Percentiles rank a stretch among this genome's conserved stretches.
phyloP scores from a whole-genome alignment of 257 asterid species.

The Thymus mandschuricus region DNA sequence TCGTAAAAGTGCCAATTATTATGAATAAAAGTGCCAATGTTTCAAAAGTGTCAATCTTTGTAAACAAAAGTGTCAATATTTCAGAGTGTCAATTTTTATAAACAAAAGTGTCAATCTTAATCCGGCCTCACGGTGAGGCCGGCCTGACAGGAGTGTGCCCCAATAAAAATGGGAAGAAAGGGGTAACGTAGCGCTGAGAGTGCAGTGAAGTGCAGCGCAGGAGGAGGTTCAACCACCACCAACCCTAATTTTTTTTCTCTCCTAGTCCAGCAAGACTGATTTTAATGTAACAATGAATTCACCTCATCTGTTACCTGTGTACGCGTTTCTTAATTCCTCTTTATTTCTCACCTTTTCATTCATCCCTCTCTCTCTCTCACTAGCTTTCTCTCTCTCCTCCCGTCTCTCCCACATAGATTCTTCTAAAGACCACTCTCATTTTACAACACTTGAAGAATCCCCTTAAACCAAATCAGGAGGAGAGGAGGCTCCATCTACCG shows the following conservation, averaged over 20 bases:
- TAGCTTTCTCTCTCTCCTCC: not conserved
- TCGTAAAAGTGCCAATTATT: too few species aligned
- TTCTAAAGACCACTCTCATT: not conserved
- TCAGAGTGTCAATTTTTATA: too few species aligned
- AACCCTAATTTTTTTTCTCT: slow-evolving; percentile 31
- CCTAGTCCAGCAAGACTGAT: slow-evolving; percentile 44
- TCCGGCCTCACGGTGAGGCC: too few species aligned
- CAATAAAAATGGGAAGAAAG: too few species aligned
- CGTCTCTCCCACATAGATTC: not conserved
- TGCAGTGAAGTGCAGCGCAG: not conserved
- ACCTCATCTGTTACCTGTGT: slow-evolving; percentile 51
- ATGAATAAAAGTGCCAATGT: too few species aligned
- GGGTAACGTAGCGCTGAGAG: too few species aligned
- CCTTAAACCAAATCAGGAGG: slow-evolving; percentile 13
- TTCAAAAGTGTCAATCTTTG: too few species aligned
- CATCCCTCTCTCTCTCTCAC: slow-evolving; percentile 13
- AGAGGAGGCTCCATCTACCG: not conserved
- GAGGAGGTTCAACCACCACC: slow-evolving; percentile 87
- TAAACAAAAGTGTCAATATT: too few species aligned
- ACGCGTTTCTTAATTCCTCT: slow-evolving; percentile 35
- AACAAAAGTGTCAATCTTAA: too few species aligned
- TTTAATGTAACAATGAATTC: slow-evolving; percentile 45
- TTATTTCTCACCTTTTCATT: not conserved
- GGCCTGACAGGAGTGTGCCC: too few species aligned
- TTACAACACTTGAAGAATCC: not conserved